Conservation (phyloP, 176 grass and related monocot genomes). For the Triticum timopheevii region DNA sequence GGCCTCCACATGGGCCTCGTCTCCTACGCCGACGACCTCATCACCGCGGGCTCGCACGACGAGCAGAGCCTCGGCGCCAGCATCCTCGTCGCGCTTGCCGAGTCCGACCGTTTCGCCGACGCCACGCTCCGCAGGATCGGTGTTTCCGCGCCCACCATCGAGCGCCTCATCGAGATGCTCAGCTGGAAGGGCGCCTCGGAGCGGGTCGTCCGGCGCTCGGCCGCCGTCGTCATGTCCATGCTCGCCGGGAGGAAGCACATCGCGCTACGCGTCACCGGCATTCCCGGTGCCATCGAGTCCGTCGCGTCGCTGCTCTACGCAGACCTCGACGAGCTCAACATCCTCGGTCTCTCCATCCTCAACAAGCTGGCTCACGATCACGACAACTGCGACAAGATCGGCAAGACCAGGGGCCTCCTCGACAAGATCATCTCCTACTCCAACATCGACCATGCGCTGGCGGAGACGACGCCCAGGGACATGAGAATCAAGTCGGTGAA, state of each 20-base stretch:
- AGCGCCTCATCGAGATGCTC: slow-evolving; percentile 65
- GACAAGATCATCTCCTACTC: slow-evolving; percentile 69
- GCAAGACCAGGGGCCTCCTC: slow-evolving; percentile 54
- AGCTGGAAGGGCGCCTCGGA: slow-evolving; percentile 59
- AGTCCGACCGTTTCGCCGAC: slow-evolving; percentile 35
- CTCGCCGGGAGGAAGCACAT: slow-evolving; percentile 43
- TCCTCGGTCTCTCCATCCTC: slow-evolving; percentile 61
- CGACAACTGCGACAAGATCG: slow-evolving; percentile 72
- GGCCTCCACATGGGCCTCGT: slow-evolving; percentile 50
- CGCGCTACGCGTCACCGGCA: slow-evolving; percentile 43
- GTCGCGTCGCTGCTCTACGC: slow-evolving; percentile 54
- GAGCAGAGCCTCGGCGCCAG: slow-evolving; percentile 46
- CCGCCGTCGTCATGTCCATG: slow-evolving; percentile 47
- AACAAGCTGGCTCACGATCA: slow-evolving; percentile 68
- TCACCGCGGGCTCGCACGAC: slow-evolving; percentile 39
- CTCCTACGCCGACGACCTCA: slow-evolving; percentile 53
- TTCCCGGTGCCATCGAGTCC: slow-evolving; percentile 55
- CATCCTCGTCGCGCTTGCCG: slow-evolving; percentile 44
- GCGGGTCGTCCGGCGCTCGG: slow-evolving; percentile 41
- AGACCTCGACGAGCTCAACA: slow-evolving; percentile 47
- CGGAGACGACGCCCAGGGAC: not conserved
- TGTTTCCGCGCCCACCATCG: slow-evolving; percentile 26
- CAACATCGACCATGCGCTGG: not conserved
- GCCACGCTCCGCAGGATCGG: slow-evolving; percentile 40
- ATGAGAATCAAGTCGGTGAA: slow-evolving; percentile 45